These are phyloP conservation scores for Penicillium sp. DNA, from an alignment of 2,329 filamentous ascomycete species.

Conservation along the genomic window DNA sequence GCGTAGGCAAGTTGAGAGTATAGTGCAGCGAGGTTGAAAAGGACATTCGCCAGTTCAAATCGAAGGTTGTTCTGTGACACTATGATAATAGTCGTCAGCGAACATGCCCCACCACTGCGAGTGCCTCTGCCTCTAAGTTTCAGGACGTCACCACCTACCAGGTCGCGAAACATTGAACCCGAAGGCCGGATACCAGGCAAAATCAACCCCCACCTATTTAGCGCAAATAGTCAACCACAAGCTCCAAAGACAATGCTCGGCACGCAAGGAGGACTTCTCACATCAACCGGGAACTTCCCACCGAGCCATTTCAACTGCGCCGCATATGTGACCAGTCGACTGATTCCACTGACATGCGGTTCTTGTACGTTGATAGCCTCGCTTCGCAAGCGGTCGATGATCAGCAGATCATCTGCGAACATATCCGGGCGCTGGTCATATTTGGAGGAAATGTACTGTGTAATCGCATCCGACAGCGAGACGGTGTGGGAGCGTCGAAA, in stretches of 20 bases:
- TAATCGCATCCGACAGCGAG: conserved; percentile 77
- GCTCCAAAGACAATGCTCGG: background rate
- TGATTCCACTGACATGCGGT: conserved; percentile 80
- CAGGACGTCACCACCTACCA: conserved; percentile 30
- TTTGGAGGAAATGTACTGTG: conserved; percentile 93
- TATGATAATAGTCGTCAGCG: conserved; percentile 18
- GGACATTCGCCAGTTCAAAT: conserved; percentile 86
- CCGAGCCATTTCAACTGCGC: conserved; percentile 91
- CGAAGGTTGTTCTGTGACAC: conserved; percentile 66
- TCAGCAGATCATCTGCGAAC: conserved; percentile 85
- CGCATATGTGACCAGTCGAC: conserved; percentile 86
- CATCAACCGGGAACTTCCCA: conserved; percentile 94
- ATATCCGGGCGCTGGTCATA: conserved; percentile 99
- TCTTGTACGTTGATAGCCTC: conserved; percentile 90
- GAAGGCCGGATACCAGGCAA: conserved; percentile 91
- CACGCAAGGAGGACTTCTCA: conserved; percentile 41
- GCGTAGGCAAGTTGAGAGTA: conserved; percentile 89
- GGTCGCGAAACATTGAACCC: conserved; percentile 84
- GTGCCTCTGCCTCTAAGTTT: background rate
- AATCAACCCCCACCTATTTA: conserved; percentile 81
- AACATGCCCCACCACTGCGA: too few species aligned
- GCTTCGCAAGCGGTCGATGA: conserved; percentile 77
- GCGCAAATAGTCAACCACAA: conserved; percentile 6
- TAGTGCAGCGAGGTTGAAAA: conserved; percentile 90
- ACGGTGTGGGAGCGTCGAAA: conserved; percentile 83